A percentile compares a stretch with the other conserved stretches of the same genome.
Evolutionary conservation across 176 grass and related monocot genomes (phyloP).

Genomic region (Aegilops longissima): DNA sequence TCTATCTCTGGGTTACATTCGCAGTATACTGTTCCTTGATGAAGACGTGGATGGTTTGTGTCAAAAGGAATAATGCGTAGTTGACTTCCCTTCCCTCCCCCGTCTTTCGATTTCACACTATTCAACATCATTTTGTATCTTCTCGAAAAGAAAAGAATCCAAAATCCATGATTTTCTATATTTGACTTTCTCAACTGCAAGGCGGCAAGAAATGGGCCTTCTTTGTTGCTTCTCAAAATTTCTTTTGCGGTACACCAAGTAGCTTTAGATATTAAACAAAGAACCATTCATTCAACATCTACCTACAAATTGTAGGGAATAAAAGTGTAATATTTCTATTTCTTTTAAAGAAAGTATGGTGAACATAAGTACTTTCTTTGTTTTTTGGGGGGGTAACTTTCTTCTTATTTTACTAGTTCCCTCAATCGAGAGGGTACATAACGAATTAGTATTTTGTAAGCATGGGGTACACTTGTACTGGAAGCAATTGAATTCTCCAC

Average conservation of each 20-base stretch:
- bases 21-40: not conserved
- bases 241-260: not conserved
- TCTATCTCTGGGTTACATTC: not conserved
- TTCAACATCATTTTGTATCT: not conserved
- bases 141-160: not conserved
- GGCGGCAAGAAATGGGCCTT: slow-evolving; percentile 16
- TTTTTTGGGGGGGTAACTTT: not conserved
- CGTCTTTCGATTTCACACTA: not conserved
- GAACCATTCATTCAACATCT: not conserved
- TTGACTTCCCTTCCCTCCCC: slow-evolving; percentile 29
- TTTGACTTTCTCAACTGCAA: not conserved
- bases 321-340: not conserved
- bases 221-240: not conserved
- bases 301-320: not conserved
- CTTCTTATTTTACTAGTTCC: not conserved
- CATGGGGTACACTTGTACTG: not conserved
- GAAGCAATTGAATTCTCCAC: too few relatives aligned
- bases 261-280: not conserved
- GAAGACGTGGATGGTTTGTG: slow-evolving; percentile 6
- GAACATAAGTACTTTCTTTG: not conserved
- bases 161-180: not conserved
- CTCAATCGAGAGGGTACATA: not conserved
- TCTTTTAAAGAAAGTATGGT: not conserved
- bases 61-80: not conserved
- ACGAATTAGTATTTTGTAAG: not conserved